Percentiles rank a stretch among this genome's conserved stretches.
Conservation (phyloP, 768 basidiomycete genomes). For the Tubosaeta sp. region DNA sequence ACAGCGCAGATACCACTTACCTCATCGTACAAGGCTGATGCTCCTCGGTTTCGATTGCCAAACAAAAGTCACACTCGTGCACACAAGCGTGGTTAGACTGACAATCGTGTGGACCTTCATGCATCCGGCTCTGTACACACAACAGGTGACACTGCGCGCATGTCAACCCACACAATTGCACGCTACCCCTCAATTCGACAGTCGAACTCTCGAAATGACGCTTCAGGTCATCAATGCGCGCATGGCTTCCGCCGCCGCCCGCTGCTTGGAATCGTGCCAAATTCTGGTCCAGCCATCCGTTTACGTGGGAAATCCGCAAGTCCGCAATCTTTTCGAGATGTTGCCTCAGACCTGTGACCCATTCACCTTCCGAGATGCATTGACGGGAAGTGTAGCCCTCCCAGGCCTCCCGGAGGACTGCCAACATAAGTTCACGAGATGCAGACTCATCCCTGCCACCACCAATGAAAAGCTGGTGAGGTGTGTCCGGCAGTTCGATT, state of each 20-base stretch:
- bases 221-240: slow-evolving; percentile 42
- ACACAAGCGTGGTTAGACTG: not conserved
- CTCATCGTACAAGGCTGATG: slow-evolving; percentile 40
- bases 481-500: slow-evolving; percentile 37
- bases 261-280: slow-evolving; percentile 40
- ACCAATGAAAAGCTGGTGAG: slow-evolving; percentile 31
- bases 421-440: slow-evolving; percentile 13
- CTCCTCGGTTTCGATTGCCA: slow-evolving; percentile 26
- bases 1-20: slow-evolving; percentile 31
- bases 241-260: slow-evolving; percentile 20
- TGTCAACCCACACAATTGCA: slow-evolving; percentile 46
- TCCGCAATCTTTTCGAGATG: slow-evolving; percentile 40
- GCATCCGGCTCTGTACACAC: slow-evolving; percentile 24
- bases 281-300: slow-evolving; percentile 49
- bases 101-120: slow-evolving; percentile 14
- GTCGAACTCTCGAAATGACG: slow-evolving; percentile 39
- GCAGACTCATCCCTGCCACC: slow-evolving; percentile 11
- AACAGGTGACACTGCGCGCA: slow-evolving; percentile 27
- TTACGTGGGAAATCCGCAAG: slow-evolving; percentile 38
- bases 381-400: slow-evolving; percentile 18
- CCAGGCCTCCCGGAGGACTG: slow-evolving; percentile 18
- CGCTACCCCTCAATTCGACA: slow-evolving; percentile 42
- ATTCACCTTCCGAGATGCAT: slow-evolving; percentile 25
- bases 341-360: slow-evolving; percentile 35
- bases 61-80: slow-evolving; percentile 39